Base-by-base conservation (phyloP, 257 asterid species). In the Thymus quinquecostatus region DNA sequence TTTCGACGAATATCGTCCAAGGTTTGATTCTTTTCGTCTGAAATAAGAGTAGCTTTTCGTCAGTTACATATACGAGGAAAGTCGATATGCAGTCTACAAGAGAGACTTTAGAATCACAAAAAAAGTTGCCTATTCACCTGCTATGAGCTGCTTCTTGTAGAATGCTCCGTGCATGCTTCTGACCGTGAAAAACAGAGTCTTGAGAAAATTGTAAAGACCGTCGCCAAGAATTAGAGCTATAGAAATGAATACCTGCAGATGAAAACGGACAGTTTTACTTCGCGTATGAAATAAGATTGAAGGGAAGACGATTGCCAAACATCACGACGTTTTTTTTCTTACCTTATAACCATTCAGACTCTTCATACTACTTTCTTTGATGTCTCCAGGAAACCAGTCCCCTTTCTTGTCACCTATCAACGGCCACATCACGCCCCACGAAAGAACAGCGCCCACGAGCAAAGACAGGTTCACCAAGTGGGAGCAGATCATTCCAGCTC, bases 181-280 rank as follows among this genome's bases (percentile, higher is more conserved):
- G 11, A 73, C 69, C 1, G 94, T 86, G 61, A 88, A 78, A 40
- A 58, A 44, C 60, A 88, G 70, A 21, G 91, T 90, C 88, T 86
- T 92, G 73, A 78, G 69, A 72, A 92, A 92, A 77, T 92, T 87
- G 86, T 92, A 88, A 14, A 90, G 86, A 32, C 98, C 98, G 48
- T 92, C 97, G 0, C 98, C 98, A 28, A 92, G 86, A 60, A 92
- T 87, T 12, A 92, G 92, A 49, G 97, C 86, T 30, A 92, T 91
- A 12, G 98, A 82, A 63, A 92, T 82, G 68, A 92, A 92, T 41
- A 92, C 95, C 98, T 91, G 89, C 84, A 80, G 0, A 11, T 6
- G 34, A 68, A 56, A 60, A 76, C 28, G 21, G 43, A 60, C 1
- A 1, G 27, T 48, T 11, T 6, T 2, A 10, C 1, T 53, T 68